Base-by-base conservation (phyloP, 345 rosid species). In the Gossypium thurberi region DNA sequence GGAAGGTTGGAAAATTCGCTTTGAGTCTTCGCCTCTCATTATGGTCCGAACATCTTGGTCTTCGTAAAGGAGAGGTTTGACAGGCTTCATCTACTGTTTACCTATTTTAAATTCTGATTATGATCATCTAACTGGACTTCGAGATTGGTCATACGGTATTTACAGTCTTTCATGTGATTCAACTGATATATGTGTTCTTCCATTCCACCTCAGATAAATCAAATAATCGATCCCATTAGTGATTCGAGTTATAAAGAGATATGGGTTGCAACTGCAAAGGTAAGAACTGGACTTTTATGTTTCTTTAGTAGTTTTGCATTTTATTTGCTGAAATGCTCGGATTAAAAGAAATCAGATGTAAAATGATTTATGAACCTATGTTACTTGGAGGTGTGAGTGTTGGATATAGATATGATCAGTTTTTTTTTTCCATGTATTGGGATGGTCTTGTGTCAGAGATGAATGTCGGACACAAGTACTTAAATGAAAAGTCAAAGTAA, bases 41-140 rank as follows among this genome's bases (percentile, higher is more conserved):
- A 75, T 95, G 99, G 99, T 86, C 93, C 8, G 99, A 95, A 79
- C 99, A 95, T 85, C 98, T 95, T 71, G 98, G 96, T 75, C 94
- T 93, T 79, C 84, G 63, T 75, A 21, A 23, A 52, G 90, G 84
- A 79, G 90, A 90, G 97, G 99, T 95, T 73, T 73, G 86, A 63
- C 66, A 62, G 63, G 21, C 13, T 12, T 37, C 55, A 18, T 20
- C 58, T 47, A 3, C 47, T 57, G 9, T 23, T 57, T 60, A 9
- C 25, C 11, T 56, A 20, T 56, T 20, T 10, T 56, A 10, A 18
- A 13, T 56, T 6, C 33, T 5, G 20, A 48, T 10, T 59, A 26
- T 62, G 58, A 4, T 47, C n/a, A 47, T 47, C 46, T 21, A 65
- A 44, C 51, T 65, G 52, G 28, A 44, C 12, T 21, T 4, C 4